phyloP scores from a whole-genome alignment of 768 basidiomycete genomes.

The Royoungia palumana region DNA sequence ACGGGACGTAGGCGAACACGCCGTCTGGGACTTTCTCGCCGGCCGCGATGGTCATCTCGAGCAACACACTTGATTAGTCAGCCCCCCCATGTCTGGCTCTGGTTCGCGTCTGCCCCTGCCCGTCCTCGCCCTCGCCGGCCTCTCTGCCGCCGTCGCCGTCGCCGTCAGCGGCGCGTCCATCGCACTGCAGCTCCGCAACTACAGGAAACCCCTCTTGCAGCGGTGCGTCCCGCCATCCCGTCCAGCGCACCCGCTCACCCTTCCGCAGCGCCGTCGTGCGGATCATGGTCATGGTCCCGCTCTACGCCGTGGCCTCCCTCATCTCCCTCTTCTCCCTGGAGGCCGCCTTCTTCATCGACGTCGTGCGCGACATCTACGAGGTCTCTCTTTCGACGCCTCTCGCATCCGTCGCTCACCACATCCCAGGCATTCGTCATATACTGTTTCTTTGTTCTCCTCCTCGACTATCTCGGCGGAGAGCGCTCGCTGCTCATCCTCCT shows the following conservation, averaged over 20 bases:
- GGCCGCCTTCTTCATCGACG: slow-evolving; percentile 96
- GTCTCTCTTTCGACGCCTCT: slow-evolving; percentile 40
- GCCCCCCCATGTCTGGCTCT: no score
- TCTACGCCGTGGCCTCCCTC: slow-evolving; percentile 87
- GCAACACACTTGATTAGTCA: slow-evolving; percentile 1
- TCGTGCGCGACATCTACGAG: slow-evolving; percentile 93
- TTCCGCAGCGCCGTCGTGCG: slow-evolving; percentile 76
- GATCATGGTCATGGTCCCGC: slow-evolving; percentile 95
- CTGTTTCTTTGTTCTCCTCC: slow-evolving; percentile 81
- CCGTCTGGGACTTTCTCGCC: slow-evolving; percentile 50
- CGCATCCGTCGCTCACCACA: neutral
- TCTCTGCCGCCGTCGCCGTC: slow-evolving; percentile 68
- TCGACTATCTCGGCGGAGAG: slow-evolving; percentile 89
- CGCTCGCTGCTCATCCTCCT: slow-evolving; percentile 88
- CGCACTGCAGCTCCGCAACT: slow-evolving; percentile 79
- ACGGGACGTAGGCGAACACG: slow-evolving; percentile 54
- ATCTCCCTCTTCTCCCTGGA: slow-evolving; percentile 93
- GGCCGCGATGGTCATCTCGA: slow-evolving; percentile 39
- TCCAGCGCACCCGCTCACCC: slow-evolving; percentile 5
- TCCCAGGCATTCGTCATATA: slow-evolving; percentile 88
- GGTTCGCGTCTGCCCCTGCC: slow-evolving; percentile 57
- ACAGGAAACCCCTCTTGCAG: slow-evolving; percentile 77
- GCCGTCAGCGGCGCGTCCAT: slow-evolving; percentile 72
- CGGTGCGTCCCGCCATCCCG: slow-evolving; percentile 41
- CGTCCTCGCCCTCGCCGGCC: slow-evolving; percentile 60